Percentiles rank a stretch among this genome's conserved stretches.
Evolutionary conservation across 1,284 basidiomycete genomes (phyloP).

Genomic region (Ceratobasidium papillatum): DNA sequence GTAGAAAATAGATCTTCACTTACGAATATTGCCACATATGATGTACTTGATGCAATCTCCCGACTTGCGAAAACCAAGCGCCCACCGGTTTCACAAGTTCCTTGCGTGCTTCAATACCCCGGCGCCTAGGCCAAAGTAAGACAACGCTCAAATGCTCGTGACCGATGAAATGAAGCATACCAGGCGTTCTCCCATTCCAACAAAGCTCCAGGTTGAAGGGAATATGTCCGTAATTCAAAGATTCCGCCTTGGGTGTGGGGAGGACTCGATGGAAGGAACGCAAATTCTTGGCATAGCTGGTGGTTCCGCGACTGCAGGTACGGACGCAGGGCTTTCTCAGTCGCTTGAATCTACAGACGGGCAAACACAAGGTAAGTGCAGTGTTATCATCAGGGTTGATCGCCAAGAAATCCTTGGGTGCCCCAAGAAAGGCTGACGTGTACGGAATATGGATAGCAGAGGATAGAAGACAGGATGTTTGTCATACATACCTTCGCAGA

Average conservation of each 20-base stretch:
- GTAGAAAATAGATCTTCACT: slow-evolving; percentile 50
- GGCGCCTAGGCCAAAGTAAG: slow-evolving; percentile 62
- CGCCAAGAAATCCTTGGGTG: neutral
- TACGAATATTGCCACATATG: slow-evolving; percentile 95
- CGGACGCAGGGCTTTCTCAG: slow-evolving; percentile 29
- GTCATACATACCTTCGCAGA: slow-evolving; percentile 46
- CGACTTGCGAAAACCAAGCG: slow-evolving; percentile 94
- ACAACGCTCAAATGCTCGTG: neutral
- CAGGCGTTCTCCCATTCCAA: slow-evolving; percentile 94
- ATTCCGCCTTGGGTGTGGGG: slow-evolving; percentile 86
- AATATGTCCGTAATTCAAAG: slow-evolving; percentile 89
- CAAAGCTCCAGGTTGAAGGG: slow-evolving; percentile 75
- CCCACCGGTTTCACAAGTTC: slow-evolving; percentile 87
- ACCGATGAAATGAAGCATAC: slow-evolving; percentile 56
- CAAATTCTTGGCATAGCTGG: slow-evolving; percentile 91
- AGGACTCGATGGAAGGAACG: slow-evolving; percentile 89
- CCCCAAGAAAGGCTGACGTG: slow-evolving; percentile 5
- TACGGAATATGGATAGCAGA: slow-evolving; percentile 31
- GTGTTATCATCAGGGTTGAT: slow-evolving; percentile 18
- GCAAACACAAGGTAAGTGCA: slow-evolving; percentile 32
- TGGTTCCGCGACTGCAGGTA: slow-evolving; percentile 73
- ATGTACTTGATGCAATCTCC: slow-evolving; percentile 71
- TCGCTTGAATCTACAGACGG: slow-evolving; percentile 34
- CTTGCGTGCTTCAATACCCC: slow-evolving; percentile 86
- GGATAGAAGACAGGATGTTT: slow-evolving; percentile 32